A percentile compares a stretch with the other conserved stretches of the same genome.
Conservation (phyloP, 2,329 filamentous ascomycete genomes). For the Davidsoniella australis region DNA sequence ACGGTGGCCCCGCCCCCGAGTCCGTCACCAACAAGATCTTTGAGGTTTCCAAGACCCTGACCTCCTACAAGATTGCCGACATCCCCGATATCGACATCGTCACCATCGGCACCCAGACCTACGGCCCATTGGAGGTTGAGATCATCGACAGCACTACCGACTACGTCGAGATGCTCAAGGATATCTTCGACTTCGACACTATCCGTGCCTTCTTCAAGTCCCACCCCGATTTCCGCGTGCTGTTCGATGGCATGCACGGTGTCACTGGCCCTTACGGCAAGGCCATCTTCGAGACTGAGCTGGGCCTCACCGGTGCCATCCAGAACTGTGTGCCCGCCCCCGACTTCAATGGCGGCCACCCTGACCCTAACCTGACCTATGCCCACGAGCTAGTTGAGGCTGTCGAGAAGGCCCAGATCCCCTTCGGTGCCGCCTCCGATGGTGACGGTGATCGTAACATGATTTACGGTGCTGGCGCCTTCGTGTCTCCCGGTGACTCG, state of each 20-base stretch:
- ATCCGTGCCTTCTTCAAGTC: conserved; percentile 85
- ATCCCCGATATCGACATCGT: conserved; percentile 74
- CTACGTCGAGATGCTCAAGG: conserved; percentile 89
- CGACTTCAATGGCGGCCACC: conserved; percentile 94
- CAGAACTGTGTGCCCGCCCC: conserved; percentile 88
- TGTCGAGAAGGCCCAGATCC: conserved; percentile 79
- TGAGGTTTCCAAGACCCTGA: conserved; percentile 75
- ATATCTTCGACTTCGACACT: conserved; percentile 93
- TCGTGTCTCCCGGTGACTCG: conserved; percentile 93
- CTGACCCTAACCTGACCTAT: conserved; percentile 94
- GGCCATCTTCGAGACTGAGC: conserved; percentile 87
- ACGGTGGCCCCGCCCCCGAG: conserved; percentile 90
- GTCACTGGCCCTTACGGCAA: conserved; percentile 92
- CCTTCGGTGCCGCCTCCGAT: conserved; percentile 91
- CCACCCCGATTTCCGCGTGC: conserved; percentile 85
- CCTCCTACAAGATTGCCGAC: conserved; percentile 79
- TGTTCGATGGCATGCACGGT: conserved; percentile 87
- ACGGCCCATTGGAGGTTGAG: conserved; percentile 81
- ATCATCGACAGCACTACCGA: conserved; percentile 85
- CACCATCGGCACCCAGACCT: conserved; percentile 67
- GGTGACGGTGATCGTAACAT: conserved; percentile 98
- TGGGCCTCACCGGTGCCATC: conserved; percentile 60
- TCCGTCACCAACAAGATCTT: conserved; percentile 97
- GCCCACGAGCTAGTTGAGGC: conserved; percentile 86
- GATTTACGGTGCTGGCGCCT: conserved; percentile 95